Base-by-base conservation (phyloP, 257 asterid species). In the Scutellaria minor region DNA sequence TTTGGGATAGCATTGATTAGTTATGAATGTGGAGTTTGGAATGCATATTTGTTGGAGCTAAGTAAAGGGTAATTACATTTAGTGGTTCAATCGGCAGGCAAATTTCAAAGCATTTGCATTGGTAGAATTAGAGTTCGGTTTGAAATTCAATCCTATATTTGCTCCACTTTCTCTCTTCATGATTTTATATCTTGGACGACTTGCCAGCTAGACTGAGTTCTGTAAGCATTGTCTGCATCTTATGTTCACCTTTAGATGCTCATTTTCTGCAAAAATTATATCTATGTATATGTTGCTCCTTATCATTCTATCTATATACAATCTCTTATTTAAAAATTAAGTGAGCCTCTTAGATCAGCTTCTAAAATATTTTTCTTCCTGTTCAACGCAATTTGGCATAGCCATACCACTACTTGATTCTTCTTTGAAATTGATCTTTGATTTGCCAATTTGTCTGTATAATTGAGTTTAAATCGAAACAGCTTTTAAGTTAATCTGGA, bases 191-290 rank as follows among this genome's bases (percentile, higher is more conserved):
- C 11, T 56, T 46, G 1, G 47, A 39, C n/a, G 48, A 31, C 57
- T 45, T 64, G 70, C 22, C 46, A 20, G 14, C 47, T 66, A 40
- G 47, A 18, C 3, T 31, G 14, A 66, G 14, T 31, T 8, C 9
- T 15, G 14, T 14, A 47, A 37, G 7, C 22, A 35, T 20, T 35
- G 35, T 31, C 37, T 31, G 11, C 53, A 46, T 37, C 56, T 35
- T 51, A 31, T 31, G 20, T 53, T 39, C 64, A 65, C 7, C 46
- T 53, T 67, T 18, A 52, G 41, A 40, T 68, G 11, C 50, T 70
- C 24, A 45, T 27, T 15, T 31, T 56, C 42, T 57, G 39, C 48
- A 9, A 57, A 44, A 3, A 7, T 56, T 39, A 37, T 37, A 10
- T 13, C 7, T 57, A 12, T 42, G 7, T 42, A 2, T 35, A 9